Percentiles rank a stretch among this genome's conserved stretches.
Conservation (phyloP, 352 stramenopile genomes). For the Phytophthora crassamura region DNA sequence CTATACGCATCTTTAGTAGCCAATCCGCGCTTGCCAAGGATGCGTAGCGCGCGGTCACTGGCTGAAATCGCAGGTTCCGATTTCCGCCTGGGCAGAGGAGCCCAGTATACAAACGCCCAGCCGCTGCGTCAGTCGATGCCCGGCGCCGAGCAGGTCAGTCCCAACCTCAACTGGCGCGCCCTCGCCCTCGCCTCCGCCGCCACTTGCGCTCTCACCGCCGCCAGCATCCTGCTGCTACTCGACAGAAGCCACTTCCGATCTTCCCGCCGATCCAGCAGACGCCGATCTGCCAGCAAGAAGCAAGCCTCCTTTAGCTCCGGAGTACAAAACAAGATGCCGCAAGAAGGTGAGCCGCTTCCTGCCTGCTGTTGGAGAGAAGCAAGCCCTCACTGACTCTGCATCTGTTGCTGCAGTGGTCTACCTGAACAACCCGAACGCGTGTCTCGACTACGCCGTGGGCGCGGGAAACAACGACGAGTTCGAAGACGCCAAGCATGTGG, state of each 20-base stretch:
- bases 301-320: constrained; percentile 15
- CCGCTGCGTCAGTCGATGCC: constrained; percentile 15
- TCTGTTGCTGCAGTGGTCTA: constrained; percentile 60
- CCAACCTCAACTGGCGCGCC: constrained; percentile 55
- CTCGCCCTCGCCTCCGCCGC: constrained; percentile 60
- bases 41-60: too few relatives aligned
- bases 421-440: constrained; percentile 81
- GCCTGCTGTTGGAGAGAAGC: neutral
- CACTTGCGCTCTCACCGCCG: constrained; percentile 66
- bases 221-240: constrained; percentile 56
- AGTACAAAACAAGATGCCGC: constrained; percentile 16
- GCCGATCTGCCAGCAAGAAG: neutral
- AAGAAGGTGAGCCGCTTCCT: constrained; percentile 12
- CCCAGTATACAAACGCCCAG: constrained; percentile 18
- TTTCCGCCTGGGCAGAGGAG: neutral
- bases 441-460: constrained; percentile 76
- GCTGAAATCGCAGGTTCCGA: neutral
- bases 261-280: constrained; percentile 9
- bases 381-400: neutral
- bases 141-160: constrained; percentile 14
- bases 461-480: constrained; percentile 72
- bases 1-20: neutral
- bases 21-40: neutral
- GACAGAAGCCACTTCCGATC: constrained; percentile 30
- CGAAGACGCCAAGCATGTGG: constrained; percentile 82